A percentile compares a stretch with the other conserved stretches of the same genome.
These are phyloP conservation scores for Candida awuae DNA, from an alignment of 805 yeast genomes.

Conservation along the genomic window DNA sequence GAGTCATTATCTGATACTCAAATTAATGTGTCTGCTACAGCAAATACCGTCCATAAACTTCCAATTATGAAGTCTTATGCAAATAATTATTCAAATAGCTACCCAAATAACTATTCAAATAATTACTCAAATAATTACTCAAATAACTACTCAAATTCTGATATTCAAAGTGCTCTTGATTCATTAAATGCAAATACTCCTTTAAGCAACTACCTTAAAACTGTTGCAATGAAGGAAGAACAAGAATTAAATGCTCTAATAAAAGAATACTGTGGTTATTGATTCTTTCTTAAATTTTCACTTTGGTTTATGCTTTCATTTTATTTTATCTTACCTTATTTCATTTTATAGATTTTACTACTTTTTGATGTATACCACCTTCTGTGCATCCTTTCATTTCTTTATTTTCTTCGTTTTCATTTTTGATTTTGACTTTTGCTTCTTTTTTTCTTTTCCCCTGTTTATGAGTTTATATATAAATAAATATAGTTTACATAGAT, in stretches of 20 bases:
- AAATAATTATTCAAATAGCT: background rate
- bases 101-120: background rate
- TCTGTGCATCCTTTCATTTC: too few relatives aligned
- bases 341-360: background rate
- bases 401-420: too few relatives aligned
- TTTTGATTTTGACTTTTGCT: too few relatives aligned
- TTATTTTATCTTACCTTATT: background rate
- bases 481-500: too few relatives aligned
- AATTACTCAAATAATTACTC: background rate
- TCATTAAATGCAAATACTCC: constrained; percentile 17
- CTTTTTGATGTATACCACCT: too few relatives aligned
- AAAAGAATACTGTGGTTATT: constrained; percentile 27
- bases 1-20: constrained; percentile 4
- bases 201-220: constrained; percentile 23
- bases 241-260: constrained; percentile 27
- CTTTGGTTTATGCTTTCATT: background rate
- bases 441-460: too few relatives aligned
- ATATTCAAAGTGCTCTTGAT: constrained; percentile 6
- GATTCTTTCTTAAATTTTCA: background rate
- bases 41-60: too few relatives aligned
- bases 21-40: too few relatives aligned
- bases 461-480: too few relatives aligned
- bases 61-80: too few relatives aligned
- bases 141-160: background rate
- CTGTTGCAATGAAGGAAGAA: constrained; percentile 29